phyloP scores from a whole-genome alignment of 192 early-diverging fungal species.

The Coemansia sp. region DNA sequence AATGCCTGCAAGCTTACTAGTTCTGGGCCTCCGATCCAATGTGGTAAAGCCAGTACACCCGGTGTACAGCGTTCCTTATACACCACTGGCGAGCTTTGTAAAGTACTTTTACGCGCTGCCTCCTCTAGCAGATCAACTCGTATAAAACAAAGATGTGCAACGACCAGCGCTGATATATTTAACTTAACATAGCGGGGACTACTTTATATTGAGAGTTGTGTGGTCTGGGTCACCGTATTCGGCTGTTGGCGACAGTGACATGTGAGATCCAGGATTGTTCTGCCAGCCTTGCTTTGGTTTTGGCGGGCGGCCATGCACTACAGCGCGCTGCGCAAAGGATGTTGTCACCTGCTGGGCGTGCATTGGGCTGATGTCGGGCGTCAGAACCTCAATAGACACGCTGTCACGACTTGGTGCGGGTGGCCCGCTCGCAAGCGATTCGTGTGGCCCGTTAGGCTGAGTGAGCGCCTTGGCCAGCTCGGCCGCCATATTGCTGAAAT shows the following conservation, averaged over 20 bases:
- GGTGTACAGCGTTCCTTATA: slow-evolving; percentile 36
- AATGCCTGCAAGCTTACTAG: slow-evolving; percentile 5
- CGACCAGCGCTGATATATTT: neutral
- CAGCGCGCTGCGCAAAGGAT: slow-evolving; percentile 19
- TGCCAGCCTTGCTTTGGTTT: neutral
- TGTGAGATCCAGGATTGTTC: neutral
- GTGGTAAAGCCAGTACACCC: slow-evolving; percentile 40
- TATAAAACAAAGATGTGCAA: neutral
- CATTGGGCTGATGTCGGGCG: slow-evolving; percentile 19
- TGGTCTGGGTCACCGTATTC: slow-evolving; percentile 1
- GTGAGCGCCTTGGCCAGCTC: slow-evolving; percentile 35
- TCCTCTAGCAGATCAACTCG: slow-evolving; percentile 20
- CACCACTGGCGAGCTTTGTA: slow-evolving; percentile 30
- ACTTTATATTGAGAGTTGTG: neutral
- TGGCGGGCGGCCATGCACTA: slow-evolving; percentile 7
- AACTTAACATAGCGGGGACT: neutral
- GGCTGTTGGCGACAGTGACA: neutral
- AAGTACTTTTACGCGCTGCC: slow-evolving; percentile 44
- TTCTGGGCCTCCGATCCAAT: slow-evolving; percentile 29
- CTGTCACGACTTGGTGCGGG: neutral
- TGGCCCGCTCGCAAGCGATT: neutral
- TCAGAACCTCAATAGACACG: slow-evolving; percentile 6
- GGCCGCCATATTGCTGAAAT: slow-evolving; percentile 36
- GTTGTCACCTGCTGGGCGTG: slow-evolving; percentile 22
- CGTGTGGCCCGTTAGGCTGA: slow-evolving; percentile 13